Evolutionary conservation across 202 grass and related monocot species (phyloP), one percentile per base, ranked within the genome.

Genomic region (Zizania palustris): DNA sequence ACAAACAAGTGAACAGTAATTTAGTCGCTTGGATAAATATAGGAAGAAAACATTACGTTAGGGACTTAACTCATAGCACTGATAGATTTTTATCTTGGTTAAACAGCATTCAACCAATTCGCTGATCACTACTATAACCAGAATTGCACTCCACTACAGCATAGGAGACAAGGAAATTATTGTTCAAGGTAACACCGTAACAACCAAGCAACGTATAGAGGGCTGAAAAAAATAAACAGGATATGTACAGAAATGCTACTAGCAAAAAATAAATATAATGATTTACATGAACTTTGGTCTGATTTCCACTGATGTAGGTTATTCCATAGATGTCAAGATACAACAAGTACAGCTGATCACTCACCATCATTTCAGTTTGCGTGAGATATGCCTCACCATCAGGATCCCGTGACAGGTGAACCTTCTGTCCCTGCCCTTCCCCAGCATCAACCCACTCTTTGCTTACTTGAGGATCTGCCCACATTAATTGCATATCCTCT

Each of bases 371-470:
- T 83, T 99, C 91, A 53, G 89, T 95, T 65, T 99, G 87, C 6
- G 91, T 99, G 39, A 99, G 80, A 77, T 99, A 99, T 16, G 68
- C 87, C 51, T 99, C 87, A 0, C 96, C 96, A 44, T 99, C 96
- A 54, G 96, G 91, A 76, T 99, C 96, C 39, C 89, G 56, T 16
- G 96, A 98, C 16, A 98, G 82, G 43, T 92, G 91, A 86, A 98
- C 95, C 68, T 94, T 98, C 77, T 85, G 72, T 48, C 87, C 89
- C 69, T 78, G 77, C 57, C 60, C 87, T 69, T 92, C 91, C 45
- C 95, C 91, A 16, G 89, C 95, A 75, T 95, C 95, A 45, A 76
- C 71, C 94, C 95, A 98, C 80, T 98, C 95, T 82, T 92, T 95
- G 48, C 81, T 85, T 48, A 98, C 91, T 20, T 88, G 69, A 84